Conservation (phyloP, 148 eudicot genomes). For the Arbutus unedo region DNA sequence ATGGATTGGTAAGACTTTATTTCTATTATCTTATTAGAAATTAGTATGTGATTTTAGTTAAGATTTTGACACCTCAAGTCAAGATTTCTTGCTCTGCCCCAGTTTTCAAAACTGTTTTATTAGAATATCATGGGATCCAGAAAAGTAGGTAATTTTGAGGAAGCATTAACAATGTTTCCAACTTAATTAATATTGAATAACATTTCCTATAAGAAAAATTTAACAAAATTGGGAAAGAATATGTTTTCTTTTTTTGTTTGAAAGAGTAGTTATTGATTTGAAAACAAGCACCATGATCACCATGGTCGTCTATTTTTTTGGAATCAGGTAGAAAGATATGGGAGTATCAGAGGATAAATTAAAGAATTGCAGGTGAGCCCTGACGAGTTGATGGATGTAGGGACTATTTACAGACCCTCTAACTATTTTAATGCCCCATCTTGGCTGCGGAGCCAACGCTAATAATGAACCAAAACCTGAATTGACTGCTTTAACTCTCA, state of each 20-base stretch:
- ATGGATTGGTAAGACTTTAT: too few species aligned
- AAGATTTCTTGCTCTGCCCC: too few species aligned
- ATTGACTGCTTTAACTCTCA: background rate
- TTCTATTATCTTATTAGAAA: too few species aligned
- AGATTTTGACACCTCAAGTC: too few species aligned
- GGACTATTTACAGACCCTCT: background rate
- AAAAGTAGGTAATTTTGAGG: background rate
- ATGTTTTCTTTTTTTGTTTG: background rate
- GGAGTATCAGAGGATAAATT: background rate
- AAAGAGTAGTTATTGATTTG: background rate
- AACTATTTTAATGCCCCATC: background rate
- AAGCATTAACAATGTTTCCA: background rate
- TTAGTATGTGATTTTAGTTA: too few species aligned
- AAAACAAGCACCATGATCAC: background rate
- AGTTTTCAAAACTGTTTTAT: background rate
- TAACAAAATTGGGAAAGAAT: too few species aligned
- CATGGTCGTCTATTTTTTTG: background rate
- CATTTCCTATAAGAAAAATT: background rate
- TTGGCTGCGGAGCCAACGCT: background rate
- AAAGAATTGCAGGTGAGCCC: background rate
- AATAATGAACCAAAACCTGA: background rate
- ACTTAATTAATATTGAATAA: background rate
- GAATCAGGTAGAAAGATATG: background rate
- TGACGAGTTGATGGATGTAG: background rate
- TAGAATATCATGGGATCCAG: background rate